Conservation (phyloP, 2,329 filamentous ascomycete genomes). For the Fusarium sambucinum region DNA sequence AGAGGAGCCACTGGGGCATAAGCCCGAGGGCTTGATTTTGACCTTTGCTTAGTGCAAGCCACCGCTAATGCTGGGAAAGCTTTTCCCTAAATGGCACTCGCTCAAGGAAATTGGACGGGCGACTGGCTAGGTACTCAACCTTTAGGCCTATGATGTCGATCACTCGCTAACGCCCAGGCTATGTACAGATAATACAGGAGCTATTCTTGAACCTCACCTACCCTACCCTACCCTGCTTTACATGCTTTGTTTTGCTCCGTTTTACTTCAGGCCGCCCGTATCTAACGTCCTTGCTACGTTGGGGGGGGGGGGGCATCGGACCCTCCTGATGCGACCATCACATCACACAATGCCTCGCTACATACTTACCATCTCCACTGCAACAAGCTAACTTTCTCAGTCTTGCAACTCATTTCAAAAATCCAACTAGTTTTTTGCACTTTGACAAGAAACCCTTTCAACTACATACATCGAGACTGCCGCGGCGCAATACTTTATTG, state of each 20-base stretch:
- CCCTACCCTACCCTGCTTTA: not conserved
- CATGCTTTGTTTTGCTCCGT: conserved; percentile 15
- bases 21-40: conserved; percentile 22
- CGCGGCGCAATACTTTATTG: conserved; percentile 7
- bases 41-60: conserved; percentile 27
- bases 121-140: conserved; percentile 2
- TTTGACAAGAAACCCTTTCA: conserved; percentile 8
- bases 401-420: not conserved
- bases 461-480: conserved; percentile 31
- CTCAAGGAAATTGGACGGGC: conserved; percentile 6
- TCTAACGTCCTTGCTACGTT: conserved; percentile 4
- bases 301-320: conserved; percentile 5
- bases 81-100: conserved; percentile 21
- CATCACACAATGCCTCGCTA: conserved; percentile 2
- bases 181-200: not conserved
- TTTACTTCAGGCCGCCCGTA: conserved; percentile 10
- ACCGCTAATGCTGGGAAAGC: conserved; percentile 9
- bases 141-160: conserved; percentile 35
- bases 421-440: conserved; percentile 2
- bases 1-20: conserved; percentile 7
- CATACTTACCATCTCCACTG: not conserved
- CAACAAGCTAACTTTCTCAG: not conserved
- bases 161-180: conserved; percentile 6
- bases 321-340: conserved; percentile 17
- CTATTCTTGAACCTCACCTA: conserved; percentile 17